Evolutionary conservation across 345 rosid species (phyloP).

Genomic region (Salix suchowensis): DNA sequence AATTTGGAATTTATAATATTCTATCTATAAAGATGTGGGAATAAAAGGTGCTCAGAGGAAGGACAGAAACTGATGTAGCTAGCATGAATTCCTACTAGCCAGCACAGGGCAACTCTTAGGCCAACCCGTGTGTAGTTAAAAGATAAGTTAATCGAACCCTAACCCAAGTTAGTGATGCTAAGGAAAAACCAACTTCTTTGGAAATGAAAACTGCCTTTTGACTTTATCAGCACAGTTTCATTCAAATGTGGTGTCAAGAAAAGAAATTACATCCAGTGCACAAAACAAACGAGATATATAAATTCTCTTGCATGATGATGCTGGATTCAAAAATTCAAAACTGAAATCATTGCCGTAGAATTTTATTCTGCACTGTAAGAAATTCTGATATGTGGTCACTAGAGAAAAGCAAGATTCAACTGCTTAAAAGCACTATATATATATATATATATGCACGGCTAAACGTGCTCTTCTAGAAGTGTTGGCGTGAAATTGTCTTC

Average conservation of each 20-base stretch:
- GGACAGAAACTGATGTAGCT: no score
- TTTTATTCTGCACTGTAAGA: slow-evolving; percentile 3
- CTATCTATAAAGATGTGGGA: no score
- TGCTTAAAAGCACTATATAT: neutral
- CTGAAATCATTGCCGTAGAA: slow-evolving; percentile 33
- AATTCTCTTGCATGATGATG: neutral
- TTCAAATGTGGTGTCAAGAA: neutral
- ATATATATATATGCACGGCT: neutral
- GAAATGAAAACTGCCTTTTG: neutral
- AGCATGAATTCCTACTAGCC: no score
- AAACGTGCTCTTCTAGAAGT: neutral
- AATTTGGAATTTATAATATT: no score
- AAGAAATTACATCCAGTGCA: neutral
- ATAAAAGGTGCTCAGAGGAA: no score
- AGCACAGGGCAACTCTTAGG: no score
- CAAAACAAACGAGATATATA: neutral
- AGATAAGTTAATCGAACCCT: no score
- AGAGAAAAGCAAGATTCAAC: neutral
- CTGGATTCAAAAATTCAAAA: slow-evolving; percentile 3
- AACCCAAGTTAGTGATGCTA: neutral
- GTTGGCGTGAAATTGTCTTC: neutral
- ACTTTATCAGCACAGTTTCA: neutral
- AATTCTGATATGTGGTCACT: neutral
- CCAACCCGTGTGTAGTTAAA: no score
- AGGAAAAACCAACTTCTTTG: neutral